Conservation (phyloP, 2,329 filamentous ascomycete genomes). For the Reticulascus tulasneorum region DNA sequence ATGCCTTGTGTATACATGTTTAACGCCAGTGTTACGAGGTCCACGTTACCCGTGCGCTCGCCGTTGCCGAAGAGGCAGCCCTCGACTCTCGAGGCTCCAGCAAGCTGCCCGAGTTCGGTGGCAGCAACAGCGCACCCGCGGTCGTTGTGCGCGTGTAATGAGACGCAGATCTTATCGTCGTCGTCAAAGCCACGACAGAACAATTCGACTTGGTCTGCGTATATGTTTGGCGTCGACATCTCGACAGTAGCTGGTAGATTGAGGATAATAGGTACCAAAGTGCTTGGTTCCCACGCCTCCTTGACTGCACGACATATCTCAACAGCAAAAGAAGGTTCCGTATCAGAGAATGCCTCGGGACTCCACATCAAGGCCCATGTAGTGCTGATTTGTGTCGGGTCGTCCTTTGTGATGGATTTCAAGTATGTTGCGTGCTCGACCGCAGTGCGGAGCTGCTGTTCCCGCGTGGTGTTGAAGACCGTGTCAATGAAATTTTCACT, state of each 20-base stretch:
- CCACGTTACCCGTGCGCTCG: slow-evolving; percentile 4
- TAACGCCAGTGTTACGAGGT: slow-evolving; percentile 2
- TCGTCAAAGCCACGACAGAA: not conserved
- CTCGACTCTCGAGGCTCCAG: slow-evolving; percentile 3
- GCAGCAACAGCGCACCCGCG: slow-evolving; percentile 1
- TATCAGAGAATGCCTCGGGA: slow-evolving; percentile 3
- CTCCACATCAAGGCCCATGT: slow-evolving; percentile 4
- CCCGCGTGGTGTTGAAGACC: too few relatives aligned
- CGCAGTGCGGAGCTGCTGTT: too few relatives aligned
- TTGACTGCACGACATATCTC: slow-evolving; percentile 3
- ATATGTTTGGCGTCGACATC: slow-evolving; percentile 4
- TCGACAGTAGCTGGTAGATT: slow-evolving; percentile 3
- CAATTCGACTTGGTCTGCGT: slow-evolving; percentile 4
- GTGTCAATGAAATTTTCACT: slow-evolving; percentile 10
- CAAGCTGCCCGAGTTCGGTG: slow-evolving; percentile 3
- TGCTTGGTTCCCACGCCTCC: slow-evolving; percentile 1
- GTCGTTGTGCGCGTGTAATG: slow-evolving; percentile 1
- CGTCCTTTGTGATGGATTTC: slow-evolving; percentile 5
- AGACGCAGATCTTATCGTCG: slow-evolving; percentile 2
- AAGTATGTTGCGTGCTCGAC: slow-evolving; percentile 2
- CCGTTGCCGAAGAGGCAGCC: slow-evolving; percentile 6
- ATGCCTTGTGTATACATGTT: slow-evolving; percentile 2
- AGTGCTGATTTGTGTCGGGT: not conserved
- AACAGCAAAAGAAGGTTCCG: not conserved
- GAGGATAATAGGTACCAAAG: not conserved